Conservation (phyloP, 2,329 filamentous ascomycete genomes). For the Ophiocordyceps unilateralis region DNA sequence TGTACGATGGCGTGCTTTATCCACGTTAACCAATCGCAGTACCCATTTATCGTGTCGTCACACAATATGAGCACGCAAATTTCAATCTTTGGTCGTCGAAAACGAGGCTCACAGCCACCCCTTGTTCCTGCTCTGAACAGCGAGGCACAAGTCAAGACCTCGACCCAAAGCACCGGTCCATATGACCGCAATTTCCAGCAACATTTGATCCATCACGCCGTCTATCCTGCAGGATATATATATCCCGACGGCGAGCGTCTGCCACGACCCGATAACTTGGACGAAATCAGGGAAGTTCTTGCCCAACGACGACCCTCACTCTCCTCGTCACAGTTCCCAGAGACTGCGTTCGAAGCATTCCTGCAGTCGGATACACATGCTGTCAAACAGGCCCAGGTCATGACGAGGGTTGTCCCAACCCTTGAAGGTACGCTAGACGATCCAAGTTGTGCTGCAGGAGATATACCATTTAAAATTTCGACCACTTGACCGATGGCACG, state of each 20-base stretch:
- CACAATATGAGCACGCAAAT: constrained; percentile 1
- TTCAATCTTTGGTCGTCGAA: constrained; percentile 1
- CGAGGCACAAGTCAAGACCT: constrained; percentile 1
- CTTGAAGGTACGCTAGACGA: constrained; percentile 11
- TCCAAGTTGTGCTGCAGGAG: constrained; percentile 8
- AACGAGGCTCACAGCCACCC: constrained; percentile 2
- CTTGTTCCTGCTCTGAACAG: constrained; percentile 1
- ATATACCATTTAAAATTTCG: constrained; percentile 17
- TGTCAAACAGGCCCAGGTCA: constrained; percentile 10
- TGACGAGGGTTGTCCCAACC: constrained; percentile 12
- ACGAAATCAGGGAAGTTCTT: constrained; percentile 5
- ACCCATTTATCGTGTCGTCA: neutral
- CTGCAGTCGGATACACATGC: constrained; percentile 9
- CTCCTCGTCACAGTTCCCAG: constrained; percentile 16
- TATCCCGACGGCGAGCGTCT: constrained; percentile 5
- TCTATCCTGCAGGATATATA: constrained; percentile 3
- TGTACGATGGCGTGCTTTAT: too few species aligned
- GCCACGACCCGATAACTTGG: constrained; percentile 5
- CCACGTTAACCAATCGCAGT: constrained; percentile 1
- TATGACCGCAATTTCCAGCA: constrained; percentile 6
- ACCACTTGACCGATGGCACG: constrained; percentile 16
- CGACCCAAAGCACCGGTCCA: constrained; percentile 6
- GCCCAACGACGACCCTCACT: constrained; percentile 11
- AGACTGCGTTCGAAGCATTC: constrained; percentile 14
- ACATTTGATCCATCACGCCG: constrained; percentile 3